Conservation (phyloP, 768 basidiomycete genomes). For the Mycena vulgaris region DNA sequence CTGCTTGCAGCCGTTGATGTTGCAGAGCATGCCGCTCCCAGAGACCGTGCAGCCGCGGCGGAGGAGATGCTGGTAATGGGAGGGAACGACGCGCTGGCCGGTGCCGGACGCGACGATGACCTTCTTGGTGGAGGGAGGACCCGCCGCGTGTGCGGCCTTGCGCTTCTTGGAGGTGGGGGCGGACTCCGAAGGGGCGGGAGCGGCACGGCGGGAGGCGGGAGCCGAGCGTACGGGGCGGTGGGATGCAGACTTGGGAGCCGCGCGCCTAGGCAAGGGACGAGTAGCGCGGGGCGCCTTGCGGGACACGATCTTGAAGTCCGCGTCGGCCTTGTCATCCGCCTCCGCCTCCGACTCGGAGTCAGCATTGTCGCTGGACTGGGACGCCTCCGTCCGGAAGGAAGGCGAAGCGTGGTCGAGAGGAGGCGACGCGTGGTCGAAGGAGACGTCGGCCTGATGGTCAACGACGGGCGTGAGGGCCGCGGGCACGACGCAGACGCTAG, state of each 20-base stretch:
- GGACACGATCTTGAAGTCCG: neutral
- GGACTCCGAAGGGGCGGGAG: neutral
- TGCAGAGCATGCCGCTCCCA: constrained; percentile 10
- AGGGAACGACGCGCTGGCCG: neutral
- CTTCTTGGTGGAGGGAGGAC: neutral
- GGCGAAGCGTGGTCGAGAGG: neutral
- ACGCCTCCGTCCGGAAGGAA: neutral
- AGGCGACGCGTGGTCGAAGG: too few species aligned
- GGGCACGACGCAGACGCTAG: neutral
- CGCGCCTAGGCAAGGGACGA: neutral
- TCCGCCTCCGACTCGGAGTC: neutral
- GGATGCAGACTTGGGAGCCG: neutral
- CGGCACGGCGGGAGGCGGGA: neutral
- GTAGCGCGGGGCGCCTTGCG: too few species aligned
- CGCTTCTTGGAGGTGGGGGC: neutral
- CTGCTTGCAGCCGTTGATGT: constrained; percentile 2
- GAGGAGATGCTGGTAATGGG: neutral
- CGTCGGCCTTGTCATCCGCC: neutral
- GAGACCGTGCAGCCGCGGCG: neutral
- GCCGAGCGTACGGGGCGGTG: neutral
- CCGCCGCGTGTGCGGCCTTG: neutral
- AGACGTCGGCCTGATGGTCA: too few species aligned
- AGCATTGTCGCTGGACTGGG: neutral
- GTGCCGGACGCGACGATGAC: neutral
- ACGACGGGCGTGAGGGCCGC: neutral